Conservation (phyloP, 2,329 filamentous ascomycete genomes). For the Fusarium coicis region DNA sequence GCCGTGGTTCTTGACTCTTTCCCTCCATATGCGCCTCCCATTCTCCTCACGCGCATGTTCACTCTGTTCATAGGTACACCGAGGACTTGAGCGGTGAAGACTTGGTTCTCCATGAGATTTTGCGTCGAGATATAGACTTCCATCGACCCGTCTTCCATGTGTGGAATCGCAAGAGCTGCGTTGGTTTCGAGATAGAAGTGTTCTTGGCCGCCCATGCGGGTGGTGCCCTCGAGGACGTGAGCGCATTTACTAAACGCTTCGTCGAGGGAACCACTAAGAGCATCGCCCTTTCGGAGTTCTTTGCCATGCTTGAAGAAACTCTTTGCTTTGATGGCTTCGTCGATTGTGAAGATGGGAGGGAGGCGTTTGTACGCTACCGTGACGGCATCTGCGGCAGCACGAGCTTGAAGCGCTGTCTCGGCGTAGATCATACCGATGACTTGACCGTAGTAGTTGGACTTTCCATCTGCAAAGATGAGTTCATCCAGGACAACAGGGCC, state of each 20-base stretch:
- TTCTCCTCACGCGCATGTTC: neutral
- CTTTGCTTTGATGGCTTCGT: conserved; percentile 2
- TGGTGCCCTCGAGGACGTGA: neutral
- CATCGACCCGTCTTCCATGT: neutral
- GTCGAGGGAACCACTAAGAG: neutral
- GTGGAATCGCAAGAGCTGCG: neutral
- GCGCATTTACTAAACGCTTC: neutral
- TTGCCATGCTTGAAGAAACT: neutral
- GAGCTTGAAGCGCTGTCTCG: conserved; percentile 1
- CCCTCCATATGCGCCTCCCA: neutral
- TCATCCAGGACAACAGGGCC: neutral
- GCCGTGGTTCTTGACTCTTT: neutral
- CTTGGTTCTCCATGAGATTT: conserved; percentile 8
- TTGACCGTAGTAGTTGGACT: neutral
- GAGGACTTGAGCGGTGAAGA: neutral
- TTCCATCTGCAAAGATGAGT: neutral
- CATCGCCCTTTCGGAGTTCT: neutral
- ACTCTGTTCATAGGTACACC: conserved; percentile 2
- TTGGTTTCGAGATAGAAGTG: conserved; percentile 6
- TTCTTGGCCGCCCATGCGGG: conserved; percentile 1
- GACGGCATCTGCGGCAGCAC: neutral
- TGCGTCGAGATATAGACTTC: neutral
- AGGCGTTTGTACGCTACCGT: neutral
- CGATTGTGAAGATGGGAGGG: neutral
- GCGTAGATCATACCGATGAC: conserved; percentile 1